Evolutionary conservation across 2,329 filamentous ascomycete genomes (phyloP), one percentile per base, ranked within the genome.

Genomic region (Aspergillus fructus): DNA sequence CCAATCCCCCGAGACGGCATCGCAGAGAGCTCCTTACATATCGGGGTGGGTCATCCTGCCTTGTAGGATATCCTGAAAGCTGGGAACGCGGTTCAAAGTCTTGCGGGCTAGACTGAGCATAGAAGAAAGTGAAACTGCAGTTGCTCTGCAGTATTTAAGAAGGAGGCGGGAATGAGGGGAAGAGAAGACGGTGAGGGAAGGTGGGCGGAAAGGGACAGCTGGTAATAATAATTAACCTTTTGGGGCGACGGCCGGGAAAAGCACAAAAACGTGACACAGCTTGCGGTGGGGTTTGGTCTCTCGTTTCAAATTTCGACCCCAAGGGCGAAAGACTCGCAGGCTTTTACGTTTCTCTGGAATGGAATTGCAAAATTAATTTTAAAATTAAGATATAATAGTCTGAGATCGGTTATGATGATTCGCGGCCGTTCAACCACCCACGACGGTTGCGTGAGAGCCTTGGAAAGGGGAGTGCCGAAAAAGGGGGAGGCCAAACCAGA

Each of bases 21-120:
- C 17, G 27, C 49, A 51, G 52, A 54, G 40, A 33, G 53, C 34
- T 60, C 53, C 73, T 70, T 72, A 77, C 75, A 77, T 76, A 62
- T 77, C 75, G 64, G 75, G 75, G 69, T 75, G 71, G 69, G 71
- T 74, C 75, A 76, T 77, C 68, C 72, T 77, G 74, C 74, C 73
- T 76, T 76, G 74, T 66, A 76, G 68, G 63, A 76, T 73, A 70
- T 76, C 74, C 73, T 76, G 74, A 62, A 76, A 76, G 69, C 74
- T 76, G 66, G 74, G 74, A 63, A 76, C 74, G 64, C 74, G 72
- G 66, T 75, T 74, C 59, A 76, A 67, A 62, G 74, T 76, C 64
- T 69, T 75, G 63, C 73, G 73, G 59, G 73, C 74, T 70, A 76
- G 67, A 66, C 70, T 76, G 65, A 76, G 73, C 74, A 76, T 76